Percentiles rank a stretch among this genome's conserved stretches.
phyloP scores from a whole-genome alignment of 2,329 filamentous ascomycete genomes.

The Fusarium virguliforme region DNA sequence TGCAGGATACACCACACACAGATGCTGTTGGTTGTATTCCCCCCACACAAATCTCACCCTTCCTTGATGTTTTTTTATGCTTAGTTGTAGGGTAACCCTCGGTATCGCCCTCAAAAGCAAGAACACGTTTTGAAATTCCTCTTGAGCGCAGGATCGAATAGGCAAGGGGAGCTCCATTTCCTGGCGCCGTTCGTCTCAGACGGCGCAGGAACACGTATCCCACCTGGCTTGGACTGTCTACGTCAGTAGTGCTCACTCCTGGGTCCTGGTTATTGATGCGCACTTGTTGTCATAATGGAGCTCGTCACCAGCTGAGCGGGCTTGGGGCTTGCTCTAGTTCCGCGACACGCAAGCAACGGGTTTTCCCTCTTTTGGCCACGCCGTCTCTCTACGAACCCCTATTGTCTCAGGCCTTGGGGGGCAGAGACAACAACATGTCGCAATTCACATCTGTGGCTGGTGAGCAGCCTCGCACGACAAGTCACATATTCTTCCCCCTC shows the following conservation, averaged over 20 bases:
- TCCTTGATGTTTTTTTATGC: constrained; percentile 15
- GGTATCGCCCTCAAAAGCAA: constrained; percentile 28
- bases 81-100: constrained; percentile 23
- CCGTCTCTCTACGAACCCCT: constrained; percentile 23
- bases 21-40: constrained; percentile 15
- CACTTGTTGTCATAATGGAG: constrained; percentile 10
- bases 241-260: constrained; percentile 29
- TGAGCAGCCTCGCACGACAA: constrained; percentile 29
- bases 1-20: constrained; percentile 32
- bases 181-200: constrained; percentile 16
- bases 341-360: background rate
- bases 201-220: constrained; percentile 19
- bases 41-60: constrained; percentile 20
- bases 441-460: constrained; percentile 28
- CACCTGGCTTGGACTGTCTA: constrained; percentile 14
- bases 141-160: constrained; percentile 26
- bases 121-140: constrained; percentile 15
- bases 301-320: background rate
- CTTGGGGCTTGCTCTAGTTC: constrained; percentile 15
- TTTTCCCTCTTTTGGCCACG: constrained; percentile 10
- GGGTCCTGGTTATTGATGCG: constrained; percentile 2
- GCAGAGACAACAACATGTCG: constrained; percentile 19
- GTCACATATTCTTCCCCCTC: constrained; percentile 22
- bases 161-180: constrained; percentile 37
- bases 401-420: constrained; percentile 14